Base-by-base conservation (phyloP, 768 basidiomycete genomes). In the Nidularia pulvinata region DNA sequence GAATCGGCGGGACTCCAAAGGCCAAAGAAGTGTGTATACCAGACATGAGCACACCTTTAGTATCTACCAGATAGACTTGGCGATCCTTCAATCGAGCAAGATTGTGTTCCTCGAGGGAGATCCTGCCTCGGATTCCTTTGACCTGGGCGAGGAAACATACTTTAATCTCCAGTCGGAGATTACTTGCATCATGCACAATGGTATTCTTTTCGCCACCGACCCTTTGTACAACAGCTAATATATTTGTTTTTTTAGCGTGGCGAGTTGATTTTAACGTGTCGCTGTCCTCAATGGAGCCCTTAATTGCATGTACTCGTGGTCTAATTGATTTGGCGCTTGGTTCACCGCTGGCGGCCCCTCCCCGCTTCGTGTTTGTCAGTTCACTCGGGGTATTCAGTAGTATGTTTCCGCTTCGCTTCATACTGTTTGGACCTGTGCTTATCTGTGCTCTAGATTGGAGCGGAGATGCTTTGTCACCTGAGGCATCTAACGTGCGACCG, bases 261-360 rank as follows among this genome's bases (percentile, higher is more conserved):
- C 68, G 61, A 19, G 61, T 81, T 19, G 72, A 81, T 44, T 80
- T 80, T 58, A 81, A 79, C 53, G 33, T 74, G 25, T 55, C 69
- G 0, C 59, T 81, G 4, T 67, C 70, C 4, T 75, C 80, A 0
- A 75, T 79, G 39, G 79, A 79, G 47, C 67, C 75, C 3, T 71
- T 65, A 50, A 64, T 81, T 30, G 61, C 63, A 14, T 73, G 73
- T 13, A 71, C 72, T 2, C 71, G 76, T 4, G 70, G 74, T 39
- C 60, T 73, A 16, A 61, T 79, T 48, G 74, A 77, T 52, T 65
- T 83, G 30, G 69, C 71, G 5, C 66, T 71, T 0, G 60, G 60
- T 4, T 73, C 71, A 34, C 58, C 47, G 6, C 56, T 52, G 36
- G 35, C 57, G 2, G 30, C 42, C 43, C 68, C 68, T 16, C 59